Evolutionary conservation across 2,329 filamentous ascomycete genomes (phyloP), one percentile per base, ranked within the genome.

Genomic region (Colletotrichum sp.): DNA sequence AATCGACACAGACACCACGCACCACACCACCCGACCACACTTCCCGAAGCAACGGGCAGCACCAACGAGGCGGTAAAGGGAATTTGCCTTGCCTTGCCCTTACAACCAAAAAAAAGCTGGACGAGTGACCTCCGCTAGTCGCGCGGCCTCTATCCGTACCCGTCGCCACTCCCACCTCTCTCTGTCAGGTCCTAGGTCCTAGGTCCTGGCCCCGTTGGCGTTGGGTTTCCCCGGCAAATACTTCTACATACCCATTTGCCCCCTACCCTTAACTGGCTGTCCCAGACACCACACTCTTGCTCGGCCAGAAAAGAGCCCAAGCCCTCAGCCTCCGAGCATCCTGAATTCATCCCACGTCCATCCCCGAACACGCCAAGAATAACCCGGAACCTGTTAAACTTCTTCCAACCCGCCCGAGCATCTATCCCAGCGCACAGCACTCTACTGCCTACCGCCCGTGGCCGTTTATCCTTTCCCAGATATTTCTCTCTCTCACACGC

Each of bases 281-380:
- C 52, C 48, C 67, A 69, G 22, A 25, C 28, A 27, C 39, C 65
- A 32, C 32, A 32, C 65, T 30, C 39, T 15, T 39, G 15, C 27
- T 68, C 25, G 44, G 32, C 39, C 30, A 44, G 66, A 73, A 73
- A 61, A 66, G 68, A 61, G 59, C 70, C 59, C 70, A 68, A 75
- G 74, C 65, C 71, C 71, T 76, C 74, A 69, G 74, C 74, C 64
- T 76, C 65, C 25, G 59, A 73, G 65, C 60, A 74, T 76, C 74
- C 71, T 55, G 59, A 52, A 76, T 68, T 74, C 70, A 69, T 76
- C 74, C 70, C 74, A 74, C 74, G 64, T 76, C 28, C 44, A 48
- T 52, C 74, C 48, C 60, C 70, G 59, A 76, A 76, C 48, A 36
- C 59, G 70, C 74, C 74, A 76, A 76, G 74, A 76, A 74, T 69